Conservation (phyloP, 495 filamentous ascomycete genomes). For the Trichoderma asperelloides region DNA sequence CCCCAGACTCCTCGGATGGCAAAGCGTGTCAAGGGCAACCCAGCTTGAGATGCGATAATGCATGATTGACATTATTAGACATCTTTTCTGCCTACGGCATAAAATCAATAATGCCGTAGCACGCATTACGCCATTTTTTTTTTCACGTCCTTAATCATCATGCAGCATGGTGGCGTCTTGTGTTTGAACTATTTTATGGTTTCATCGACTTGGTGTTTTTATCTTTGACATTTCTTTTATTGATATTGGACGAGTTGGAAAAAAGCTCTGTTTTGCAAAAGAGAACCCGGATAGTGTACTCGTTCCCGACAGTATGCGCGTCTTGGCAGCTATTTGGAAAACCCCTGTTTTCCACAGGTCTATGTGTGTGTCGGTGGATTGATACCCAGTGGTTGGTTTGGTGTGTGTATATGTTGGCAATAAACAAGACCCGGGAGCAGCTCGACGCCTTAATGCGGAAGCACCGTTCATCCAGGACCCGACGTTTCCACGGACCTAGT, state of each 20-base stretch:
- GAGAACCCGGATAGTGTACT: not conserved
- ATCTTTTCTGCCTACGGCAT: not conserved
- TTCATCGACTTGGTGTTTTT: not conserved
- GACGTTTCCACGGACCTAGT: not conserved
- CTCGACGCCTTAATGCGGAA: not conserved
- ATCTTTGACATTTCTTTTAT: not conserved
- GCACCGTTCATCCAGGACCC: not conserved
- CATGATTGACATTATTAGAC: not conserved
- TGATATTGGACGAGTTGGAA: not conserved
- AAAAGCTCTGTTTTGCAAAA: slow-evolving; percentile 1
- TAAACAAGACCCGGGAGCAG: slow-evolving; percentile 4
- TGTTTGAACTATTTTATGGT: not conserved
- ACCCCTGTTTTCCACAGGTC: not conserved
- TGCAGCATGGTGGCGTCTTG: slow-evolving; percentile 10
- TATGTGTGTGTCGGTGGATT: slow-evolving; percentile 1
- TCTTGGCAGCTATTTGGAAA: not conserved
- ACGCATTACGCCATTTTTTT: not conserved
- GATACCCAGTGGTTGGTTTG: not conserved
- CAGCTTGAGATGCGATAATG: slow-evolving; percentile 16
- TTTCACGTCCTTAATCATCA: slow-evolving; percentile 6
- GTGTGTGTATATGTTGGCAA: not conserved
- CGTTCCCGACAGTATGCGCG: not conserved
- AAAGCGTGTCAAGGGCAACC: slow-evolving; percentile 36
- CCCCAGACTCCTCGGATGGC: slow-evolving; percentile 37
- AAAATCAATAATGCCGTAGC: not conserved